Evolutionary conservation across 768 basidiomycete genomes (phyloP).

Genomic region (Leccinum variicolor): DNA sequence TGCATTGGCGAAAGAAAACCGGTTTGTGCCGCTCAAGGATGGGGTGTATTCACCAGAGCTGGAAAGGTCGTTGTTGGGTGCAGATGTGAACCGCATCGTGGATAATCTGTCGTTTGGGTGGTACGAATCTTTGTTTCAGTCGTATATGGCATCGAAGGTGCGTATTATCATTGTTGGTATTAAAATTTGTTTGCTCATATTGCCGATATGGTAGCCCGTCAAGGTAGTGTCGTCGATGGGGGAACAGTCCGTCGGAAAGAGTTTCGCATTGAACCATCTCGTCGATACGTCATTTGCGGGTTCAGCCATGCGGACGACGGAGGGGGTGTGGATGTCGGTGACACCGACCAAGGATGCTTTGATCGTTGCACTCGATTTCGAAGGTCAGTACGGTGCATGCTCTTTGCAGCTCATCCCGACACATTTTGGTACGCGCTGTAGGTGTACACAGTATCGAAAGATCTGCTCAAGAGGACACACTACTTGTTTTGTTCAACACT

Average conservation of each 20-base stretch:
- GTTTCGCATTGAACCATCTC: constrained; percentile 56
- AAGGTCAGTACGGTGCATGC: constrained; percentile 36
- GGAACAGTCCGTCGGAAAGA: constrained; percentile 65
- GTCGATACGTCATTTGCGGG: constrained; percentile 65
- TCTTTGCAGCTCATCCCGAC: neutral
- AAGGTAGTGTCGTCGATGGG: constrained; percentile 68
- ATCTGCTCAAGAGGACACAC: constrained; percentile 59
- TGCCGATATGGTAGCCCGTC: constrained; percentile 41
- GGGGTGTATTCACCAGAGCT: constrained; percentile 47
- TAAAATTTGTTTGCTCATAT: neutral
- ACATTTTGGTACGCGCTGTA: neutral
- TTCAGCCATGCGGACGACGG: constrained; percentile 63
- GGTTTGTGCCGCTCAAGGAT: constrained; percentile 60
- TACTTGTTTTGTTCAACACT: constrained; percentile 62
- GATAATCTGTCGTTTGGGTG: constrained; percentile 57
- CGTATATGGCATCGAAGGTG: constrained; percentile 58
- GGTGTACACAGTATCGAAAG: constrained; percentile 65
- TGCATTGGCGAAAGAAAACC: constrained; percentile 55
- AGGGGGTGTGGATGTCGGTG: constrained; percentile 67
- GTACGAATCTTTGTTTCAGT: constrained; percentile 63
- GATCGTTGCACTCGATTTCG: constrained; percentile 61
- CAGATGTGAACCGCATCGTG: constrained; percentile 55
- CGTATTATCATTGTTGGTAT: neutral
- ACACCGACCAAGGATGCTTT: constrained; percentile 54
- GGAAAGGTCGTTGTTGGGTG: constrained; percentile 54